Conservation (phyloP, 2,329 filamentous ascomycete species). For the Phyllosticta citrichinensis region DNA sequence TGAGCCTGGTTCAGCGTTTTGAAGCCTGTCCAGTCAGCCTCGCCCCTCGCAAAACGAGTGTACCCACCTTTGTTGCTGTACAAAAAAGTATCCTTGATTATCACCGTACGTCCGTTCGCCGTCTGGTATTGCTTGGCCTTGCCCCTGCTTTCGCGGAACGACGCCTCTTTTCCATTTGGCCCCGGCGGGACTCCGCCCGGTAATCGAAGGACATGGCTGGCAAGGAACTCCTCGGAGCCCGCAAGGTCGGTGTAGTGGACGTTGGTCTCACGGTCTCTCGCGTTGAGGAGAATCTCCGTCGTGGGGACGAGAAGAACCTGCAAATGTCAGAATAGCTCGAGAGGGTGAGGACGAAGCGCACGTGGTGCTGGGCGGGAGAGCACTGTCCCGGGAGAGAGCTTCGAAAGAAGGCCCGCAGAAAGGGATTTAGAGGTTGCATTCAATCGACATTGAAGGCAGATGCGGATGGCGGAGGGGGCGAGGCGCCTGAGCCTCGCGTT, state of each 20-base stretch:
- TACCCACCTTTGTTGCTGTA: constrained; percentile 86
- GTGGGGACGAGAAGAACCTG: constrained; percentile 81
- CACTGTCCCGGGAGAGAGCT: constrained; percentile 89
- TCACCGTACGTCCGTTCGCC: constrained; percentile 81
- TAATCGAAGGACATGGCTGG: constrained; percentile 89
- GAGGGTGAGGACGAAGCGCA: constrained; percentile 26
- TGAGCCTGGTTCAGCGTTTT: constrained; percentile 84
- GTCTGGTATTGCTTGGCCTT: constrained; percentile 94
- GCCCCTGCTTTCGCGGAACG: constrained; percentile 70
- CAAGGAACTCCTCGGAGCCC: constrained; percentile 85
- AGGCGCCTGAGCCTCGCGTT: constrained; percentile 9
- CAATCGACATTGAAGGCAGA: constrained; percentile 38
- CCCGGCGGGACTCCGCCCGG: constrained; percentile 44
- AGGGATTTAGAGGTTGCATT: constrained; percentile 99
- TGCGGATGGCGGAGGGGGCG: constrained; percentile 2
- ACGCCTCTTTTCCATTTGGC: constrained; percentile 40
- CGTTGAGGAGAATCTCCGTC: constrained; percentile 81
- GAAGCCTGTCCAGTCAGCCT: constrained; percentile 53
- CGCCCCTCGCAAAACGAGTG: constrained; percentile 13
- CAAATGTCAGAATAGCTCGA: constrained; percentile 6
- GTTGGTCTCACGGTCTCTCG: constrained; percentile 78
- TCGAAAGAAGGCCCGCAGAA: constrained; percentile 96
- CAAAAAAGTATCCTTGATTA: constrained; percentile 84
- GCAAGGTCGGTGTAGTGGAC: constrained; percentile 69
- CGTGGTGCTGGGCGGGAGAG: constrained; percentile 79